A percentile compares a stretch with the other conserved stretches of the same genome.
Evolutionary conservation across 805 yeast species (phyloP).

Genomic region (Wickerhamomyces xylosicus): DNA sequence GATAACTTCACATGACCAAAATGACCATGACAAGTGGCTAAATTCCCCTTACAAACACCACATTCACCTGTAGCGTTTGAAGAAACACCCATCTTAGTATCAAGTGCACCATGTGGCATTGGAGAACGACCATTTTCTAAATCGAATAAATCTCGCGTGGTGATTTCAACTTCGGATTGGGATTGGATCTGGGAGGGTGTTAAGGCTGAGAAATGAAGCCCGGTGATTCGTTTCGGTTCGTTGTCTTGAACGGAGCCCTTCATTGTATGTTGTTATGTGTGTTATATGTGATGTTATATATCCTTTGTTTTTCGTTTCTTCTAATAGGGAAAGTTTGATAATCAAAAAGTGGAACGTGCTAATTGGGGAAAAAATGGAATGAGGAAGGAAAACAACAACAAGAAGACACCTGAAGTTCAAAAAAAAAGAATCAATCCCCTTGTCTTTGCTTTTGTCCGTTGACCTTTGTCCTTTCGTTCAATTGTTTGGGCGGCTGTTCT

Average conservation of each 20-base stretch:
- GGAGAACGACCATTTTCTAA: slow-evolving; percentile 84
- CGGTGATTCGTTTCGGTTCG: slow-evolving; percentile 84
- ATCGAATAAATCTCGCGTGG: slow-evolving; percentile 86
- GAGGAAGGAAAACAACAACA: too few species aligned
- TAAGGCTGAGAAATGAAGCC: slow-evolving; percentile 87
- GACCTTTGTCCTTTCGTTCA: too few species aligned
- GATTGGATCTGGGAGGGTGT: slow-evolving; percentile 85
- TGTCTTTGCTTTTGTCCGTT: too few species aligned
- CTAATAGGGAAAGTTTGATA: too few species aligned
- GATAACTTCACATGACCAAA: slow-evolving; percentile 93
- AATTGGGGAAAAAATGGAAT: too few species aligned
- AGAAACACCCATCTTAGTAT: slow-evolving; percentile 89
- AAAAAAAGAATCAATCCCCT: too few species aligned
- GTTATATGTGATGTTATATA: background rate
- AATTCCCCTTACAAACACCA: slow-evolving; percentile 80
- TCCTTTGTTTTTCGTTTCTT: too few species aligned
- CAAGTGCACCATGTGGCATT: slow-evolving; percentile 78
- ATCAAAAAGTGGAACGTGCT: too few species aligned
- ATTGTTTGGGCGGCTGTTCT: too few species aligned
- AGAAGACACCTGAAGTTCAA: too few species aligned
- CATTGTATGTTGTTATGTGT: slow-evolving; percentile 9
- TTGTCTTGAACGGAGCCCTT: slow-evolving; percentile 47
- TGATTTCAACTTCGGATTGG: slow-evolving; percentile 89
- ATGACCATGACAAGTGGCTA: slow-evolving; percentile 96
- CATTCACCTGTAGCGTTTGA: slow-evolving; percentile 78